Base-by-base conservation (phyloP, 108 stramenopile genomes). In the Cyclotella baltica region DNA sequence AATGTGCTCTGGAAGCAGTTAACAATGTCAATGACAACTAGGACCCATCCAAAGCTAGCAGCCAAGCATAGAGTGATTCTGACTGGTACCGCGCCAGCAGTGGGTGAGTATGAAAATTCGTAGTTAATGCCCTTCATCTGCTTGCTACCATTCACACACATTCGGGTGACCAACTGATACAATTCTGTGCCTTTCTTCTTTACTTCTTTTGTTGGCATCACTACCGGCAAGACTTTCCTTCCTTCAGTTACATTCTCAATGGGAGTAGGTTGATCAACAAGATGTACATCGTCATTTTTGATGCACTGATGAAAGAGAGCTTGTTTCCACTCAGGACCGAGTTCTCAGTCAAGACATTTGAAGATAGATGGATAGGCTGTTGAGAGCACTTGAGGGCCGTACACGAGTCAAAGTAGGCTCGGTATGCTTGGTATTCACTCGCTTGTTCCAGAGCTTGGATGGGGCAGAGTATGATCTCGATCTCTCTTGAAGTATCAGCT, bases 1-100 rank as follows among this genome's bases (percentile, higher is more conserved):
- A 63, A 27, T n/a, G 62, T 63, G 62, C 27, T 63, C 29, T 63
- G 62, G 62, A 63, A 63, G 62, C 62, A 63, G 28, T 63, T 63
- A 8, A 63, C 62, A 8, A 63, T 27, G 29, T 63, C 62, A 29
- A 63, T 23, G 27, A 63, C 29, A 27, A 6, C 62, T n/a, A 63
- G 22, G 13, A 19, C 19, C 22, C 11, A 19, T 63, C 62, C 6
- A 5, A 8, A 29, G 22, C 23, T 27, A 16, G 62, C 62, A 16
- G 62, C 13, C 4, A 36, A 30, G 18, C 19, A 19, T n/a, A 63
- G 6, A n/a, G 62, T 29, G 29, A 63, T 63, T 34, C 62, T 10
- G 29, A 63, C 5, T 9, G 62, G 8, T 8, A 13, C 29, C 5
- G 27, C 62, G 9, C 34, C 62, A 30, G 27, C 27, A 16, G 62